Evolutionary conservation across 2,329 filamentous ascomycete genomes (phyloP), one percentile per base, ranked within the genome.

Genomic region (Epichloe sibirici): DNA sequence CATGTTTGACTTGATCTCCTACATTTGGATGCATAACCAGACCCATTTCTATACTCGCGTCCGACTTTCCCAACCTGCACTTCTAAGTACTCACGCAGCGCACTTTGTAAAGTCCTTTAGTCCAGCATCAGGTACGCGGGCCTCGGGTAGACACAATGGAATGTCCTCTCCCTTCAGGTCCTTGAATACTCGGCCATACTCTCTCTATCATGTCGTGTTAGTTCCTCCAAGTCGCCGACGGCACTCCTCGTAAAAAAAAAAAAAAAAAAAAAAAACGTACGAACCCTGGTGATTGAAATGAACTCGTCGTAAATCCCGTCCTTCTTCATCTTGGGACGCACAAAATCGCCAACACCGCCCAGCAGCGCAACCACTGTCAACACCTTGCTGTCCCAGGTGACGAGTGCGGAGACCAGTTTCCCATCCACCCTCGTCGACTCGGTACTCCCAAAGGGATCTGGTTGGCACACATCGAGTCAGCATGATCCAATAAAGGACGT

Each of bases 321-420:
- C 0, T 54, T 51, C 57, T 65, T 65, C 66, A 71, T 69, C 51
- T 62, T 65, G 43, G 67, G 55, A 4, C 69, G 62, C 4, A 70
- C 69, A 23, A 71, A 58, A 43, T 70, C 65, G 11, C 59, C 57
- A 0, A 70, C 67, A 0, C 70, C 70, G 2, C 69, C 69, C 4
- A 72, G 57, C 0, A 72, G 58, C 0, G 70, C 64, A 17, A 65
- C 59, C 0, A 72, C 69, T 0, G 69, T 73, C 9, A 68, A 68
- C 7, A 72, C 59, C 51, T 73, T 73, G 56, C 69, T 71, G 49
- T 72, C 70, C 70, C 71, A 73, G 1, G 68, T 70, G 3, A 72
- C 60, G 5, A 72, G 64, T 1, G 67, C 66, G 1, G 69, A 70
- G 17, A 70, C 65, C 0, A 63, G 61, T 11, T 66, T 62, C 9